Evolutionary conservation across 345 rosid species (phyloP).

Genomic region (Euphorbia lathyris): DNA sequence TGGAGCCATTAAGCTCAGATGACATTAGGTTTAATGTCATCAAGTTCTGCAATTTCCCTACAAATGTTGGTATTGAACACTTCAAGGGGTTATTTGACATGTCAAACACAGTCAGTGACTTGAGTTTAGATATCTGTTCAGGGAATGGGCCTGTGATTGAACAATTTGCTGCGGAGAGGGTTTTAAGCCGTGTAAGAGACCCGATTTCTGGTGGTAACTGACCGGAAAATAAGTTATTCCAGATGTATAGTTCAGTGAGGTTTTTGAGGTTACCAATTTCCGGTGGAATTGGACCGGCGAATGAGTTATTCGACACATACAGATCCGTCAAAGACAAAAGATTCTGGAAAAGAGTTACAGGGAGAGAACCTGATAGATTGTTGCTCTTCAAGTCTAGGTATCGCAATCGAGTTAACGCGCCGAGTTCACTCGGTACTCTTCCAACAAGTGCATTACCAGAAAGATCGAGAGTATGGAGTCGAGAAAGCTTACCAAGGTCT

Average conservation of each 20-base stretch:
- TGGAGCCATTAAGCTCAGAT: conserved; percentile 55
- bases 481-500: conserved; percentile 40
- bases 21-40: conserved; percentile 53
- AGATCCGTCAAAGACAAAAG: conserved; percentile 49
- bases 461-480: conserved; percentile 57
- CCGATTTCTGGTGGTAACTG: conserved; percentile 72
- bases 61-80: conserved; percentile 50
- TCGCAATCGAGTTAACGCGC: conserved; percentile 41
- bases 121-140: conserved; percentile 44
- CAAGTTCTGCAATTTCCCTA: conserved; percentile 54
- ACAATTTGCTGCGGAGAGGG: conserved; percentile 50
- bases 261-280: conserved; percentile 53
- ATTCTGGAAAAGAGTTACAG: conserved; percentile 44
- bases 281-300: conserved; percentile 54
- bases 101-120: conserved; percentile 51
- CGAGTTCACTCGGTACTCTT: conserved; percentile 43
- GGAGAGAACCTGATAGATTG: conserved; percentile 58
- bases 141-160: conserved; percentile 74
- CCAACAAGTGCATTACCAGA: conserved; percentile 59
- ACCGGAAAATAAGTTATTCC: conserved; percentile 65
- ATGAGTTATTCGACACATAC: conserved; percentile 70
- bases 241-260: conserved; percentile 69
- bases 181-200: conserved; percentile 46
- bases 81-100: conserved; percentile 81
- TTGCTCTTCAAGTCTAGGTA: conserved; percentile 66